Percentiles rank a stretch among this genome's conserved stretches.
Evolutionary conservation across 768 basidiomycete genomes (phyloP).

Genomic region (Phlebiopsis gigantea): DNA sequence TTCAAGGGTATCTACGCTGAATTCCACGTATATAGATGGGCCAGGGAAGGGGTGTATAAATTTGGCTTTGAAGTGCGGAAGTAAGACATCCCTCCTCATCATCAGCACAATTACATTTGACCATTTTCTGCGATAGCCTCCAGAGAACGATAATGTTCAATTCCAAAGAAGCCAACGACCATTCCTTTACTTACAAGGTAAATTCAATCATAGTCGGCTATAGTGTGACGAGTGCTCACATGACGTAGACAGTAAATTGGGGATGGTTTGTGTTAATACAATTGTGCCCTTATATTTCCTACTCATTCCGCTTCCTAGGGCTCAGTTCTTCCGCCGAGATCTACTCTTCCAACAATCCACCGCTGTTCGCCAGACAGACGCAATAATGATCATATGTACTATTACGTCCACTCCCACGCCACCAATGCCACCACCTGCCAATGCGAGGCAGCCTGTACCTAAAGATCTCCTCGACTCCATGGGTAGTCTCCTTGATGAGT

Average conservation of each 20-base stretch:
- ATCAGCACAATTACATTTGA: not conserved
- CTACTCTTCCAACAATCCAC: constrained; percentile 55
- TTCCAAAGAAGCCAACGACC: constrained; percentile 76
- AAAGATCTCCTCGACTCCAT: constrained; percentile 62
- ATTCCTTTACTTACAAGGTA: constrained; percentile 71
- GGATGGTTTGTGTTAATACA: constrained; percentile 12
- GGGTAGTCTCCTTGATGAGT: constrained; percentile 71
- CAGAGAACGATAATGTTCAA: constrained; percentile 52
- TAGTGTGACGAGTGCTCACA: not conserved
- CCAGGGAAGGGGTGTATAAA: constrained; percentile 79
- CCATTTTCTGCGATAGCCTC: constrained; percentile 19
- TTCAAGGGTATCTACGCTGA: not conserved
- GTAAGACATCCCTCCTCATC: constrained; percentile 26
- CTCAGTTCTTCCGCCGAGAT: constrained; percentile 76
- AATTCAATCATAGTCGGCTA: constrained; percentile 20
- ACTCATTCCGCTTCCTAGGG: constrained; percentile 49
- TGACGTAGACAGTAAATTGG: not conserved
- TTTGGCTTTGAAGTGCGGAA: constrained; percentile 81
- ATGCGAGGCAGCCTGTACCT: constrained; percentile 54
- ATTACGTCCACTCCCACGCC: constrained; percentile 64
- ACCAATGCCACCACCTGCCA: constrained; percentile 38
- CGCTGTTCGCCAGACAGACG: constrained; percentile 51
- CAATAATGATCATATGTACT: constrained; percentile 71
- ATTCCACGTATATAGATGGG: constrained; percentile 49
- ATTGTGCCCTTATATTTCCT: constrained; percentile 60